A percentile compares a stretch with the other conserved stretches of the same genome.
These are phyloP conservation scores for Trametes maxima DNA, from an alignment of 768 basidiomycete species.

Conservation along the genomic window DNA sequence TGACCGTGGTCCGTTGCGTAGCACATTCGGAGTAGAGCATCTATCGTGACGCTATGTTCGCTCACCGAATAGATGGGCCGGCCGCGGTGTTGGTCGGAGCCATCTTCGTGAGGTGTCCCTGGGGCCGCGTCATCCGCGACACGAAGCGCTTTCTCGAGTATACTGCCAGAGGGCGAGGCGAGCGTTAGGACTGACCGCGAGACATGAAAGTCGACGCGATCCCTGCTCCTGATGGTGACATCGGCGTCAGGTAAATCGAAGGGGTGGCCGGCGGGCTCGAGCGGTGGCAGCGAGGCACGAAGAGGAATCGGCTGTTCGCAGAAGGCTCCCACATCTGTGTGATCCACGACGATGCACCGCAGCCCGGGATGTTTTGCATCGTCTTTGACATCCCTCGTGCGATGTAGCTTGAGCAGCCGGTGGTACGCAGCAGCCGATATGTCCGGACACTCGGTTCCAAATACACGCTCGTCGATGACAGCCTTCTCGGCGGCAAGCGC, in stretches of 20 bases:
- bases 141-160: neutral
- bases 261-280: neutral
- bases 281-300: neutral
- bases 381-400: neutral
- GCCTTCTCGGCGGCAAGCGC: constrained; percentile 54
- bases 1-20: constrained; percentile 24
- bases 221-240: constrained; percentile 8
- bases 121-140: no score
- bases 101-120: neutral
- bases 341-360: neutral
- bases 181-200: neutral
- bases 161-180: constrained; percentile 33
- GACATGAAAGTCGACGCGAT: constrained; percentile 11
- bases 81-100: neutral
- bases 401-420: constrained; percentile 13
- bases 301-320: neutral
- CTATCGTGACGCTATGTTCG: constrained; percentile 46
- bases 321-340: neutral
- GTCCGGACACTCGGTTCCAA: constrained; percentile 25
- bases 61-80: neutral
- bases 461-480: constrained; percentile 47
- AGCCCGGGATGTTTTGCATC: neutral
- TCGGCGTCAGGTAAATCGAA: constrained; percentile 12
- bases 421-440: constrained; percentile 16
- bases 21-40: constrained; percentile 39